phyloP scores from a whole-genome alignment of 163 green algal genomes.

The Prototheca stagnorum region DNA sequence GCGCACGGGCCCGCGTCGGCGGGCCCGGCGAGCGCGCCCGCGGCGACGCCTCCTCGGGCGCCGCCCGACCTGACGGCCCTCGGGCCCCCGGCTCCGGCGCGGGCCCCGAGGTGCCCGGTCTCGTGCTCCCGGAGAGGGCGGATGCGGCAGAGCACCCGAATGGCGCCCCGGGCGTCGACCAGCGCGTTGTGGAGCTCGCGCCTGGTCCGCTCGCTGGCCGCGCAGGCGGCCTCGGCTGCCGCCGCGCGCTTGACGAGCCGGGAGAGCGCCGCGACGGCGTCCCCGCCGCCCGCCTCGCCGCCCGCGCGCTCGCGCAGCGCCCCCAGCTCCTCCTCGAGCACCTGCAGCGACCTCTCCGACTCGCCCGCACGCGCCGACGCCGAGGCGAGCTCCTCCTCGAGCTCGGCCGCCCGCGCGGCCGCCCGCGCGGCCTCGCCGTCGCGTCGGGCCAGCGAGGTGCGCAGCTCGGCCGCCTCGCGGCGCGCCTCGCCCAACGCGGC shows the following conservation, averaged over 20 bases:
- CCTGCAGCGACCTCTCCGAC: slow-evolving; percentile 34
- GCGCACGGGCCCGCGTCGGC: no score
- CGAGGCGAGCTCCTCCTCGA: slow-evolving; percentile 5
- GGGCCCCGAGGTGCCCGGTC: no score
- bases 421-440: slow-evolving; percentile 6
- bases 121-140: no score
- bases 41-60: no score
- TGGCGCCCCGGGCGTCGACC: no score
- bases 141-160: no score
- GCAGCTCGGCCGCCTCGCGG: not conserved
- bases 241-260: slow-evolving; percentile 52
- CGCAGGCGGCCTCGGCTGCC: slow-evolving; percentile 47
- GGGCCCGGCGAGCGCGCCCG: no score
- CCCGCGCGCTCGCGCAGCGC: slow-evolving; percentile 49
- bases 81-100: no score
- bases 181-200: no score
- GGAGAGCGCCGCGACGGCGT: slow-evolving; percentile 50
- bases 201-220: slow-evolving; percentile 34
- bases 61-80: no score
- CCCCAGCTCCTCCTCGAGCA: slow-evolving; percentile 57
- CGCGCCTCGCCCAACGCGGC: not conserved
- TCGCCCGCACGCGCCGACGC: slow-evolving; percentile 4
- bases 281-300: slow-evolving; percentile 34
- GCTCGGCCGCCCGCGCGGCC: slow-evolving; percentile 1
- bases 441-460: slow-evolving; percentile 1